Conservation (phyloP, 768 basidiomycete genomes). For the Cubamyces lactineus region DNA sequence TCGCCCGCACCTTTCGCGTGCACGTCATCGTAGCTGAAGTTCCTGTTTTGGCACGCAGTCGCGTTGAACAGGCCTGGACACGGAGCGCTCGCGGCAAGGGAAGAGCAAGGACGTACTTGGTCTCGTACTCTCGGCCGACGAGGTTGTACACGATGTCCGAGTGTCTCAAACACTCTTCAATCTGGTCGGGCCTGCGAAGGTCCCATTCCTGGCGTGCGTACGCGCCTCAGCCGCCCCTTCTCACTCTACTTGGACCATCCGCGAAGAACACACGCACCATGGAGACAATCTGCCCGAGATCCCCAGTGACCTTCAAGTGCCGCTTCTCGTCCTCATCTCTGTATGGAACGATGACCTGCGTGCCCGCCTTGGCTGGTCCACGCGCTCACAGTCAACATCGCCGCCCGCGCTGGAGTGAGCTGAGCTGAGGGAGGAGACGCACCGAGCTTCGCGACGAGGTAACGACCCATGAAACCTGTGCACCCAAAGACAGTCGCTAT, state of each 20-base stretch:
- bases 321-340: constrained; percentile 93
- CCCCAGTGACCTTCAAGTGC: constrained; percentile 90
- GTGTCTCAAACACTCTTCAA: constrained; percentile 90
- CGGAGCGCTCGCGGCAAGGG: constrained; percentile 12
- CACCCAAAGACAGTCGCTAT: constrained; percentile 96
- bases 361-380: constrained; percentile 78
- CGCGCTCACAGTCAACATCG: not conserved
- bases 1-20: constrained; percentile 81
- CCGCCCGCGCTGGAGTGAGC: not conserved
- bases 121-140: constrained; percentile 91
- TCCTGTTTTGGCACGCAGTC: constrained; percentile 51
- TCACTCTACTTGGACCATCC: constrained; percentile 22
- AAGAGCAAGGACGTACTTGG: constrained; percentile 63
- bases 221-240: constrained; percentile 4
- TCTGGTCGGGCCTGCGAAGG: constrained; percentile 85
- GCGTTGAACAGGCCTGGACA: not conserved
- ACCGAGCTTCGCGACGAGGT: constrained; percentile 94
- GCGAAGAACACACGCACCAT: constrained; percentile 59
- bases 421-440: constrained; percentile 31
- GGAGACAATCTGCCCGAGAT: constrained; percentile 93
- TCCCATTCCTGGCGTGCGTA: constrained; percentile 83
- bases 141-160: constrained; percentile 98
- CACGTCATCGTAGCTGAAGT: constrained; percentile 82
- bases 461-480: constrained; percentile 93
- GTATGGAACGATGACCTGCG: constrained; percentile 93